Base-by-base conservation (phyloP, 257 asterid species). In the Fraxinus anomala region DNA sequence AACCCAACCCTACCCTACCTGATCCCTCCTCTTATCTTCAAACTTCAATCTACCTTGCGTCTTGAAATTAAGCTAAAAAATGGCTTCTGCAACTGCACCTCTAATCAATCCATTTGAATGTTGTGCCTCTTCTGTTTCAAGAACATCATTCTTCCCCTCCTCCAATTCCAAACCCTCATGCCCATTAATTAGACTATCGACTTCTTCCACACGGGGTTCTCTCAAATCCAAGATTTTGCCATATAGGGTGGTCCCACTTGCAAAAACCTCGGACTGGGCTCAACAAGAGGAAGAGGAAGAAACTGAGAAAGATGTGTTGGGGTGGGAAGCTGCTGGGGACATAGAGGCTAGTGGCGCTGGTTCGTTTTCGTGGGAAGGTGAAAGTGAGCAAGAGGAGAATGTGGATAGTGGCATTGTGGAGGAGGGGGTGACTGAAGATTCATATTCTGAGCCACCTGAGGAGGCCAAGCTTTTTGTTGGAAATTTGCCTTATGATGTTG, bases 401-500 rank as follows among this genome's bases (percentile, higher is more conserved):
- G 88, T 1, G 47, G 82, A 80, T 16, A 81, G 67, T 23, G 85
- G 76, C 33, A 23, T 23, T 76, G 73, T 47, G 67, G 81, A 72
- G 56, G 86, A 61, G 30, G 71, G 17, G 16, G 82, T 70, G 69
- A 75, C 31, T 47, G 87, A 65, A 76, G 85, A 73, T 17, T 70
- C 84, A 3, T 85, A 74, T 63, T 7, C 70, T 34, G 94, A 88
- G 73, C 98, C 93, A 12, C 78, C 93, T 14, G 97, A 91, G 86
- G 98, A 88, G 77, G 94, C 98, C 0, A 93, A 91, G 82, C 82
- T 91, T 78, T 93, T 84, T 73, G 93, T 93, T 74, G 98, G 98
- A 30, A 93, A 93, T 79, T 89, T 93, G 89, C 90, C 94, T 0
- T 93, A 87, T 74, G 97, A 90, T 51, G 82, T 93, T 8, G 96